Base-by-base conservation (phyloP, 106 monocot species). In the Phalaenopsis equestris region DNA sequence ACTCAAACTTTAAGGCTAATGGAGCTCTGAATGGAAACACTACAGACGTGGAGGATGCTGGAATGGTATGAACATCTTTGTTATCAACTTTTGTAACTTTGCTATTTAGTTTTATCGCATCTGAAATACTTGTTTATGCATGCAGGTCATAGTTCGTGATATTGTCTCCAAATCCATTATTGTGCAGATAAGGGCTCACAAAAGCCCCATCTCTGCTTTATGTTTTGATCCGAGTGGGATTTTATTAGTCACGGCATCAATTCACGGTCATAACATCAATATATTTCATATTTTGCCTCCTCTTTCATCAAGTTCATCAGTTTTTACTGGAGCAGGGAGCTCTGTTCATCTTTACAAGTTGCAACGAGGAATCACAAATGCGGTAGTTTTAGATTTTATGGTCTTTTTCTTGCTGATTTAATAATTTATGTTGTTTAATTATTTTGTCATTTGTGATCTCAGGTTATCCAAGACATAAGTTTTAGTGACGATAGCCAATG, bases 311-410 rank as follows among this genome's bases (percentile, higher is more conserved):
- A 80, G 23, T 77, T 82, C 84, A 47, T 78, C 80, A 56, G 84
- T 48, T 70, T 76, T 82, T 75, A 80, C 85, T 84, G 85, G 78
- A 42, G 80, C 47, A 76, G 94, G 92, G 21, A 84, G 82, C 75
- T 87, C 80, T 68, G 47, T 86, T 46, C 96, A 97, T 89, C 94
- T 97, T 77, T 97, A 94, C 84, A 90, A 84, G 82, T 82, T 97
- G 86, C 96, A 97, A 80, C 85, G 96, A 72, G 96, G 96, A 86
- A 88, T 97, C 83, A 97, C 96, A 79, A 88, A 97, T 87, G 96
- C 96, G 81, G 96, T 96, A 89, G 18, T 39, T 82, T 36, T 75
- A 19, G 47, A 8, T 56, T 56, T 72, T 67, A 49, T 55, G 38
- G 16, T 77, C 55, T 21, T 37, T 41, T 75, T 56, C 73, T 38